Evolutionary conservation across 2,329 filamentous ascomycete species (phyloP).

Genomic region (Lachnellula willkommii): DNA sequence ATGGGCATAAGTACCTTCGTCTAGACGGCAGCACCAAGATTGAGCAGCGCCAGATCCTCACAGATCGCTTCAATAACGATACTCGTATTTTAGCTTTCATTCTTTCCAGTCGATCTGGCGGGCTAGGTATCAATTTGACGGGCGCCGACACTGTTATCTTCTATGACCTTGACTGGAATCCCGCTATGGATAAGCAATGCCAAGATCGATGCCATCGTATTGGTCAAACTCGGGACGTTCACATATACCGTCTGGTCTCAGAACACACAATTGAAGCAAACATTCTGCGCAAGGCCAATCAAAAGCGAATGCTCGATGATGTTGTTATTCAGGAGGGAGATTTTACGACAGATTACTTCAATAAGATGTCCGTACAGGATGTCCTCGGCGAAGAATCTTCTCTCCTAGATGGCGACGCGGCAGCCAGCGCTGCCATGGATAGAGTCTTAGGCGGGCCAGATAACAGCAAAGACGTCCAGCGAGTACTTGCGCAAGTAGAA

Average conservation of each 20-base stretch:
- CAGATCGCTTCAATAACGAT: constrained; percentile 95
- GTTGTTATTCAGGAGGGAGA: constrained; percentile 97
- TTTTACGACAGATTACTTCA: constrained; percentile 96
- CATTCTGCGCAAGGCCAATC: constrained; percentile 90
- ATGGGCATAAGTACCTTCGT: constrained; percentile 92
- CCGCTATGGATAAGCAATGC: constrained; percentile 99
- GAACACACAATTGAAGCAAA: constrained; percentile 97
- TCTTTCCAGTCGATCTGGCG: constrained; percentile 87
- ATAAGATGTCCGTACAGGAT: constrained; percentile 65
- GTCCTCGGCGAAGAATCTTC: constrained; percentile 54
- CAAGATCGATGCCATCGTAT: constrained; percentile 97
- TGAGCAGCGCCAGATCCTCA: constrained; percentile 90
- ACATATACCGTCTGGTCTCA: constrained; percentile 92
- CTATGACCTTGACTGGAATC: constrained; percentile 99
- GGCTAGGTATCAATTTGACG: constrained; percentile 91
- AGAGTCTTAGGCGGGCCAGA: constrained; percentile 62
- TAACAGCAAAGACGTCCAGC: constrained; percentile 58
- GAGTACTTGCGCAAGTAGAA: constrained; percentile 82
- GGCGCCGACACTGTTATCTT: constrained; percentile 98
- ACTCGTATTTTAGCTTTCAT: constrained; percentile 91
- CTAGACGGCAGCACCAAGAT: constrained; percentile 96
- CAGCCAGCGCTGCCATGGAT: constrained; percentile 79
- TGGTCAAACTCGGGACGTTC: constrained; percentile 93
- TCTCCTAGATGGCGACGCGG: constrained; percentile 59
- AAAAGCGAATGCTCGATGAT: constrained; percentile 96